Conservation (phyloP, 805 yeast species). For the Millerozyma miso region DNA sequence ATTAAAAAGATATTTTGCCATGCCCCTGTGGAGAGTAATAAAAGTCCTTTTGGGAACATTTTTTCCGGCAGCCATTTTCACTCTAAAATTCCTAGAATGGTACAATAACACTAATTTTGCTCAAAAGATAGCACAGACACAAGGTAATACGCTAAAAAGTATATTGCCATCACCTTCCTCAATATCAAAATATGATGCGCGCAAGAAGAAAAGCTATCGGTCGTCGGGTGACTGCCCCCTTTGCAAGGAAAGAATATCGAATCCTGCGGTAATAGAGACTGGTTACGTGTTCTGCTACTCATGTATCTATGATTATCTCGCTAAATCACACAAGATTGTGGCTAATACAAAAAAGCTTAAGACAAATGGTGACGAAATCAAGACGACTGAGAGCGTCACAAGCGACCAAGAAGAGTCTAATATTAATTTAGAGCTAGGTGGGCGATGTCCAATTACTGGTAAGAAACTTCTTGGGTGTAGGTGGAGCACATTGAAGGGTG, state of each 20-base stretch:
- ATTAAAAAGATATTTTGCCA: constrained; percentile 16
- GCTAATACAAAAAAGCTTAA: constrained; percentile 9
- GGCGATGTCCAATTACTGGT: constrained; percentile 83
- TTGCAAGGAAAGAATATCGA: constrained; percentile 59
- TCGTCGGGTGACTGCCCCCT: constrained; percentile 55
- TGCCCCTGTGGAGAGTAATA: constrained; percentile 29
- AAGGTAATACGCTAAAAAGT: constrained; percentile 42
- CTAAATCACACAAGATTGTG: constrained; percentile 39
- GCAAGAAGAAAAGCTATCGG: constrained; percentile 7
- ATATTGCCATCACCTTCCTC: constrained; percentile 47
- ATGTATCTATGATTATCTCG: constrained; percentile 68
- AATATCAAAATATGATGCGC: constrained; percentile 16
- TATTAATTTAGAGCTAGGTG: constrained; percentile 44
- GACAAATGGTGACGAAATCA: constrained; percentile 8
- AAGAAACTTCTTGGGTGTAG: constrained; percentile 66
- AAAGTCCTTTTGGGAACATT: constrained; percentile 42
- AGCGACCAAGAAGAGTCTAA: neutral
- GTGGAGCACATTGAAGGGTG: constrained; percentile 51
- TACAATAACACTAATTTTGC: constrained; percentile 80
- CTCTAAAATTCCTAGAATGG: constrained; percentile 87
- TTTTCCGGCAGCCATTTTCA: constrained; percentile 78
- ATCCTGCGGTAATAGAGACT: constrained; percentile 86
- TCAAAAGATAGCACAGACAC: constrained; percentile 47
- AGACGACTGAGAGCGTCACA: constrained; percentile 2
- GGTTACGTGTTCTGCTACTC: constrained; percentile 89